Base-by-base conservation (phyloP, 148 eudicot species). In the Polygonum maritimum region DNA sequence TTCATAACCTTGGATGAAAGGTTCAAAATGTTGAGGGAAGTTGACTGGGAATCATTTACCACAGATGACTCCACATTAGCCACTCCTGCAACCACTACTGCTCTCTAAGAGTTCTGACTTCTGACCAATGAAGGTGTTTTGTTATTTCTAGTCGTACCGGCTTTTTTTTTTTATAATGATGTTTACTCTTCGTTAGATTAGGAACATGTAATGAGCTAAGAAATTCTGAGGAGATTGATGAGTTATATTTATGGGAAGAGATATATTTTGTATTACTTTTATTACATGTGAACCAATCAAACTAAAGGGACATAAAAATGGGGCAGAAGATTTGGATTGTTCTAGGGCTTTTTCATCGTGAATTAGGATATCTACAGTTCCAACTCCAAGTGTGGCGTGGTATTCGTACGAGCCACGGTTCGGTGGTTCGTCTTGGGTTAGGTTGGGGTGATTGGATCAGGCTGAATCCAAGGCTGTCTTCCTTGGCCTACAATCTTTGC, bases 1-100 rank as follows among this genome's bases (percentile, higher is more conserved):
- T 89, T 92, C 80, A 71, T 87, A 16, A 63, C 90, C 31, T 65
- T 95, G 62, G 94, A 90, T 65, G 86, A 90, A 73, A 88, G 99
- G 82, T 78, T 95, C 83, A 87, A 92, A 69, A 48, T 89, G 55
- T 76, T 95, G 73, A 83, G 88, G 78, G 87, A 82, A 76, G 49
- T 88, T 44, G 81, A 95, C 11, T 95, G 97, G 97, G 85, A 88
- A 55, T 82, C 92, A 5, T 81, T 90, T 54, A 76, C 78, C 69
- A 69, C 74, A 10, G 83, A 85, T 75, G 69, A 75, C 44, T 55
- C 92, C 18, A n/a, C 79, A 36, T 14, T 16, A 3, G 26, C 54
- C 19, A 89, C 87, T 72, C 74, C 89, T 58, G 86, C 82, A 62
- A 55, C 85, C 11, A 65, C 82, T 71, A 80, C 82, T 18, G 83